Conservation (phyloP, 139 green algal genomes). For the Chlamydomonas eustigma region DNA sequence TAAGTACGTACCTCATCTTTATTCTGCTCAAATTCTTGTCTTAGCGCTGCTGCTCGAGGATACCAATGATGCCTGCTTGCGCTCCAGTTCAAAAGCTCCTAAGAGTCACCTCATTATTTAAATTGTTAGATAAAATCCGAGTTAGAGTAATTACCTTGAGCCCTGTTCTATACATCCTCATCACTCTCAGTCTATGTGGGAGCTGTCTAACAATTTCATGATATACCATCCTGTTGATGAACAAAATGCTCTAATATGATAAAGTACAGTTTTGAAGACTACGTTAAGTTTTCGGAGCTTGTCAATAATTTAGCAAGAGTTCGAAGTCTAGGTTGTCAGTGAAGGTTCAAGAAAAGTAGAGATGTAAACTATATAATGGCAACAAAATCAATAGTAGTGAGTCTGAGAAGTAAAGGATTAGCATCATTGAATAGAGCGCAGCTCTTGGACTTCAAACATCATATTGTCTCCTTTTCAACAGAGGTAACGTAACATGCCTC, state of each 20-base stretch:
- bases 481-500: slow-evolving; percentile 15
- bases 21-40: slow-evolving; percentile 41
- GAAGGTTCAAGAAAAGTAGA: background rate
- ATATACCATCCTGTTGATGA: slow-evolving; percentile 10
- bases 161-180: slow-evolving; percentile 39
- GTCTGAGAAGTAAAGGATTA: slow-evolving; percentile 24
- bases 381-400: slow-evolving; percentile 25
- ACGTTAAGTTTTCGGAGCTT: background rate
- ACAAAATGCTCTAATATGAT: too few relatives aligned
- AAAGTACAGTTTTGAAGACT: too few relatives aligned
- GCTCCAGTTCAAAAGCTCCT: slow-evolving; percentile 46
- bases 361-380: too few relatives aligned
- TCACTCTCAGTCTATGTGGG: slow-evolving; percentile 30
- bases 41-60: slow-evolving; percentile 27
- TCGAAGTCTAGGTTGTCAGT: background rate
- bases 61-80: slow-evolving; percentile 36
- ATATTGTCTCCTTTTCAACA: slow-evolving; percentile 20
- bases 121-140: background rate
- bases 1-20: slow-evolving; percentile 20
- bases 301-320: background rate
- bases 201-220: slow-evolving; percentile 25
- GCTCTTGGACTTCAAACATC: slow-evolving; percentile 17
- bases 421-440: slow-evolving; percentile 9
- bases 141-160: slow-evolving; percentile 3
- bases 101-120: background rate